Evolutionary conservation across 2,329 filamentous ascomycete genomes (phyloP), one percentile per base, ranked within the genome.

Genomic region (Byssothecium circinans): DNA sequence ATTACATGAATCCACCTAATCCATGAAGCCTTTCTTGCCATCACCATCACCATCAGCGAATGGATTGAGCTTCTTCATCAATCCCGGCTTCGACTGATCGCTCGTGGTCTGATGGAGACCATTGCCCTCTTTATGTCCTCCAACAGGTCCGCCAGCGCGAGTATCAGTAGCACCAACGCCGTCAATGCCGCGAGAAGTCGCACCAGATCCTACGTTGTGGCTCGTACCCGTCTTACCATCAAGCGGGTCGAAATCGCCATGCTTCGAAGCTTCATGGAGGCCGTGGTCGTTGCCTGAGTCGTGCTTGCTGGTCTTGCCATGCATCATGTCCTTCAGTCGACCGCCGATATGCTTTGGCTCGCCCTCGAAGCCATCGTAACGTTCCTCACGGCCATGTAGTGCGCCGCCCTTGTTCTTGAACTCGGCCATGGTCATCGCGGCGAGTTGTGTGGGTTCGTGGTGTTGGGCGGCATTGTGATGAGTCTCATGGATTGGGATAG

Each of bases 401-500:
- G 72, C 68, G 35, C 82, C 81, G 12, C 82, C 81, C 43, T 78
- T 67, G 49, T 70, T 64, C 70, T 77, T 78, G 65, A 87, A 89
- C 57, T 90, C 85, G 0, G 77, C 73, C 64, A 89, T 76, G 29
- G 75, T 82, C 64, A 88, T 83, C 10, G 80, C 69, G 1, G 86
- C 86, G 0, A 89, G 76, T 2, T 81, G 76, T 0, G 84, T 83
- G 1, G 83, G 79, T 35, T 78, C 76, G 62, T 90, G 87, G 64
- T 87, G 82, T 49, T 86, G 78, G 1, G 85, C 76, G 12, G 80
- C 76, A 41, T 85, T 82, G 59, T 88, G 83, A 63, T 89, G 86
- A 2, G 81, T 79, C 71, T 90, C 87, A 55, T 89, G 86, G 34
- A 90, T 78, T 0, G 86, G 87, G 0, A 87, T 76, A 1, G 84